A percentile compares a stretch with the other conserved stretches of the same genome.
Conservation (phyloP, 192 early-diverging fungal species). For the Phycomyces blakesleeanus region DNA sequence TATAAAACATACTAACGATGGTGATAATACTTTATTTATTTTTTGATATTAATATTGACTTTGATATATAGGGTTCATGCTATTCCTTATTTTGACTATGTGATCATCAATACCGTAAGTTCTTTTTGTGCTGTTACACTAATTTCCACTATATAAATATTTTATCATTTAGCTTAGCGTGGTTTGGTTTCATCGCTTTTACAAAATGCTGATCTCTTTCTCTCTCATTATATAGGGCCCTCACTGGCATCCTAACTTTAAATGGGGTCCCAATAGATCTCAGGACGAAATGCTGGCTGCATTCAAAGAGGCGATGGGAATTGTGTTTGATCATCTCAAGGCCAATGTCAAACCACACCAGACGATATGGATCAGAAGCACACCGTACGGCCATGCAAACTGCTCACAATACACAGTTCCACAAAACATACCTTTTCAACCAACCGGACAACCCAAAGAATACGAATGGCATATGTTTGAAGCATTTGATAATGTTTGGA, state of each 20-base stretch:
- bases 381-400: conserved; percentile 32
- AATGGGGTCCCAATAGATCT: conserved; percentile 18
- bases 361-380: conserved; percentile 28
- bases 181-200: not conserved
- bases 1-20: not conserved
- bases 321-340: conserved; percentile 20
- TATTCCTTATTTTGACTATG: conserved; percentile 27
- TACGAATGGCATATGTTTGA: conserved; percentile 37
- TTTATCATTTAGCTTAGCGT: not conserved
- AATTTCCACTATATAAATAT: not conserved
- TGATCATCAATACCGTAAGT: conserved; percentile 34
- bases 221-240: conserved; percentile 25
- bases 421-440: conserved; percentile 5
- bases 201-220: not conserved
- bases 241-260: conserved; percentile 29
- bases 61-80: conserved; percentile 34
- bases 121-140: not conserved
- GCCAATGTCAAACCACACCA: conserved; percentile 20
- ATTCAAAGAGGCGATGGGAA: conserved; percentile 14
- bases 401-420: conserved; percentile 33
- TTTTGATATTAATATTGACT: no score
- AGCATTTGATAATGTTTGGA: conserved; percentile 31
- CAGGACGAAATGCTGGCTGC: conserved; percentile 25
- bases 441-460: conserved; percentile 25
- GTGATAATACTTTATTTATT: no score